phyloP scores from a whole-genome alignment of 768 basidiomycete species.

The Russula sp. region DNA sequence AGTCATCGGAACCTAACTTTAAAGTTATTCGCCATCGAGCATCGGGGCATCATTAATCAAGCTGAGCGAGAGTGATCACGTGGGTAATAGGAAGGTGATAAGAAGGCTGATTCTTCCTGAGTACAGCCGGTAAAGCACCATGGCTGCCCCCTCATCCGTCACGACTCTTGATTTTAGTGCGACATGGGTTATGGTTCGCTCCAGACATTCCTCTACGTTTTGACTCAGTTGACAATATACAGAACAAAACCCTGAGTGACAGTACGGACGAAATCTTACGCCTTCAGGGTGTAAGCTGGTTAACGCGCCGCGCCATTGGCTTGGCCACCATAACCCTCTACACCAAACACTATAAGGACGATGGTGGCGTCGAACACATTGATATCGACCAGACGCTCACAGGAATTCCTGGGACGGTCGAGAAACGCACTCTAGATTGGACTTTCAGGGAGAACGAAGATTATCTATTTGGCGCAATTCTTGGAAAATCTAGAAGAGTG shows the following conservation, averaged over 20 bases:
- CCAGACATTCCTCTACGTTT: not conserved
- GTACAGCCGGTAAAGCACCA: conserved; percentile 28
- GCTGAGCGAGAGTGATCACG: too few relatives aligned
- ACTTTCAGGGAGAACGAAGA: conserved; percentile 47
- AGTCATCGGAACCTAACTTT: too few relatives aligned
- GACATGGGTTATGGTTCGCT: conserved; percentile 55
- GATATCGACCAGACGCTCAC: conserved; percentile 59
- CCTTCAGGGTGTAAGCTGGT: conserved; percentile 70
- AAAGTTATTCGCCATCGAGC: too few relatives aligned
- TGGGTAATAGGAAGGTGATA: too few relatives aligned
- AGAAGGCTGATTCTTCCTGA: not conserved
- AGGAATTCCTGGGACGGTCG: conserved; percentile 51
- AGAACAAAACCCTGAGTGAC: conserved; percentile 70
- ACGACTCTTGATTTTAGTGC: conserved; percentile 57
- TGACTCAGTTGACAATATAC: not conserved
- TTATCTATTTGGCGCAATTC: conserved; percentile 53
- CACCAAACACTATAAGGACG: conserved; percentile 59
- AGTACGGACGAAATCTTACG: conserved; percentile 54
- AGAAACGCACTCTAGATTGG: conserved; percentile 56
- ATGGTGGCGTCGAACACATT: conserved; percentile 54
- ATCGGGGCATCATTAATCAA: too few relatives aligned
- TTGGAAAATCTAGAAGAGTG: conserved; percentile 35
- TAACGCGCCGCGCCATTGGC: conserved; percentile 55
- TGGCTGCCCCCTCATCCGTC: conserved; percentile 61
- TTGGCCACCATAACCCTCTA: conserved; percentile 51